These are phyloP conservation scores for Neurospora sp. DNA, from an alignment of 2,329 filamentous ascomycete genomes.

Conservation along the genomic window DNA sequence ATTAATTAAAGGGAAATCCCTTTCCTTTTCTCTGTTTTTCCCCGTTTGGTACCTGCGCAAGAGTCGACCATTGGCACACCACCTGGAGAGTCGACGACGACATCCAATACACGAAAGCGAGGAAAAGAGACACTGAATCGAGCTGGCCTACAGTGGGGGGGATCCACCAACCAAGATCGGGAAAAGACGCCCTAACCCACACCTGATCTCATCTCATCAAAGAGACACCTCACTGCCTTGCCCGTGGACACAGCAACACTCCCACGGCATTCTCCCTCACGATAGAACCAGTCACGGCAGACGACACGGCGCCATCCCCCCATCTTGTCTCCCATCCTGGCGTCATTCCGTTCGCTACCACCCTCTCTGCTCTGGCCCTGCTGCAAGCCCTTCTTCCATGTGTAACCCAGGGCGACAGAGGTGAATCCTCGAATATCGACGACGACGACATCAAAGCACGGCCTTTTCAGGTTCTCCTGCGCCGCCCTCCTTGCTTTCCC, in stretches of 20 bases:
- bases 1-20: background rate
- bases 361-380: background rate
- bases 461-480: background rate
- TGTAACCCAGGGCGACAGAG: background rate
- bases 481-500: constrained; percentile 5
- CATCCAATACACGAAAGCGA: background rate
- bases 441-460: background rate
- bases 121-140: background rate
- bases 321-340: background rate
- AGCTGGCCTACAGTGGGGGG: background rate
- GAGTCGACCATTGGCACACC: background rate
- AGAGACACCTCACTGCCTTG: background rate
- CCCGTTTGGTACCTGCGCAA: background rate
- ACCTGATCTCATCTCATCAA: background rate
- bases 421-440: background rate
- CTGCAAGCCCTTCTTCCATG: background rate
- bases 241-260: background rate
- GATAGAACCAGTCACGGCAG: background rate
- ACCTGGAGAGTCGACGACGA: background rate
- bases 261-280: background rate
- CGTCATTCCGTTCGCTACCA: background rate
- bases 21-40: background rate
- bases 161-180: background rate
- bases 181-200: background rate
- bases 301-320: background rate